Evolutionary conservation across 805 yeast genomes (phyloP).

Genomic region (Henningerozyma blattae): DNA sequence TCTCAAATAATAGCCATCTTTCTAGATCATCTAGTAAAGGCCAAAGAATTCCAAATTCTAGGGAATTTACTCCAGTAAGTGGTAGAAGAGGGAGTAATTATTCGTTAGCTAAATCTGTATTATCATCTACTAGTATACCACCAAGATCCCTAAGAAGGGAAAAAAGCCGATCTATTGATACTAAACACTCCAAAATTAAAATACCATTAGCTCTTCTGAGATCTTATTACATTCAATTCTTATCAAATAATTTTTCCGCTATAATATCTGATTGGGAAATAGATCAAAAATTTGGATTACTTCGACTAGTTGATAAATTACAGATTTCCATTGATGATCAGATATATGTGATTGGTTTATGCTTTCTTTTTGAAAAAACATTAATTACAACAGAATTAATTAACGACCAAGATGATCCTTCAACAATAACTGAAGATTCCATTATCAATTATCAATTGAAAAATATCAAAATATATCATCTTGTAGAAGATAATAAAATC

Average conservation of each 20-base stretch:
- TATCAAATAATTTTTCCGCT: constrained; percentile 10
- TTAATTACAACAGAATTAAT: constrained; percentile 9
- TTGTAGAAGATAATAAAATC: constrained; percentile 6
- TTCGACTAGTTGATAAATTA: constrained; percentile 27
- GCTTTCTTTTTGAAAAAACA: constrained; percentile 25
- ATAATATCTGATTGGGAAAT: constrained; percentile 15
- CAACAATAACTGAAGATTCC: constrained; percentile 1
- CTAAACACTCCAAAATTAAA: background rate
- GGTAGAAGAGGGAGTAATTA: too few relatives aligned
- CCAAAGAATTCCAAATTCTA: too few relatives aligned
- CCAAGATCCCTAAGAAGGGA: too few relatives aligned
- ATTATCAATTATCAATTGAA: constrained; percentile 5
- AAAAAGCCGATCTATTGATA: too few relatives aligned
- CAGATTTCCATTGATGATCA: constrained; percentile 12
- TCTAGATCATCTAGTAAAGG: too few relatives aligned
- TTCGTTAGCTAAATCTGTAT: too few relatives aligned
- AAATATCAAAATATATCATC: constrained; percentile 8
- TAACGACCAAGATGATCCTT: constrained; percentile 3
- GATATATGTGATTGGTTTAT: constrained; percentile 17
- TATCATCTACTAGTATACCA: too few relatives aligned
- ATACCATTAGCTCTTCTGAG: constrained; percentile 14
- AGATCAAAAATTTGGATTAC: constrained; percentile 24
- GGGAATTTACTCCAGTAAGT: too few relatives aligned
- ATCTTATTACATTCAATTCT: constrained; percentile 14
- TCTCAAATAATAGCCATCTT: too few relatives aligned